Evolutionary conservation across 2,329 filamentous ascomycete species (phyloP), one percentile per base, ranked within the genome.

Genomic region (Kalmusia sp.): DNA sequence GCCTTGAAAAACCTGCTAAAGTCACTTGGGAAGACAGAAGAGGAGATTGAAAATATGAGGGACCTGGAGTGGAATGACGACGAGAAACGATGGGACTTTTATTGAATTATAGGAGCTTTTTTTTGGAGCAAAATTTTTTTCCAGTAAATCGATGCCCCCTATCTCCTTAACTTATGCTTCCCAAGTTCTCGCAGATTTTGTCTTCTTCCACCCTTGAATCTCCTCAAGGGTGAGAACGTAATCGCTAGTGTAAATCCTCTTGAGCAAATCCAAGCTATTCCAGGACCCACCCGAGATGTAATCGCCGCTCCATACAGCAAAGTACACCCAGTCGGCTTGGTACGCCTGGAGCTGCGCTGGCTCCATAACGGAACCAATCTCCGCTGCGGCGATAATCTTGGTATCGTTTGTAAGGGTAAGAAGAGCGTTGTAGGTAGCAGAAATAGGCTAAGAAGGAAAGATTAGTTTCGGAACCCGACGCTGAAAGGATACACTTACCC

Each of bases 251-350:
- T 68, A 70, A 4, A 78, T 73, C 43, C 59, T 63, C 49, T 77
- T 75, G 21, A 81, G 62, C 21, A 76, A 67, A 2, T 72, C 75
- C 2, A 76, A 28, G 4, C 69, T 68, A 61, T 81, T 81, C 72
- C 75, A 79, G 14, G 61, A 62, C 0, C 70, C 65, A 24, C 76
- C 76, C 51, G 73, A 71, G 58, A 81, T 78, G 52, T 73, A 82
- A 0, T 73, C 72, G 3, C 76, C 77, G 9, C 68, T 67, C 80
- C 80, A 82, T 5, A 79, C 76, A 30, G 71, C 71, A 53, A 81
- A 82, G 66, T 76, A 82, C 28, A 76, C 67, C 80, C 80, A 82
- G 55, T 81, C 74, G 0, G 79, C 75, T 57, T 76, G 70, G 55
- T 80, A 81, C 3, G 76, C 74, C 55, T 75, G 67, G 3, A 81